phyloP scores from a whole-genome alignment of 768 basidiomycete genomes.

The Pleurotus cornucopiae region DNA sequence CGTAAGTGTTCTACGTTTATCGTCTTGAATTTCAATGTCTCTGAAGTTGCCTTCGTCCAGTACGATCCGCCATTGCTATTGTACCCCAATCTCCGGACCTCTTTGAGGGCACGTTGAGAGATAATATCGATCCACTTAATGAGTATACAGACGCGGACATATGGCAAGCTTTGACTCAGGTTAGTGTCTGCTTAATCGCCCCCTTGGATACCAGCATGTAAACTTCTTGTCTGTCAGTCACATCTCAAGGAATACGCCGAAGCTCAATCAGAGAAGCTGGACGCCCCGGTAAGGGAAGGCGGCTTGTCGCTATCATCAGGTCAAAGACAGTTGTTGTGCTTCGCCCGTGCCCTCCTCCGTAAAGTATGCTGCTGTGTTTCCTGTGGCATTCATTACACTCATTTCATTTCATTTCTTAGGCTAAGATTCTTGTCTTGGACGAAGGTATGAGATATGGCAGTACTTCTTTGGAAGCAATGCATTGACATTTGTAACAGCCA shows the following conservation, averaged over 20 bases:
- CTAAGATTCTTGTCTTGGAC: slow-evolving; percentile 89
- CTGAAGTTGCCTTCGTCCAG: slow-evolving; percentile 26
- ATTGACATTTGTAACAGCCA: slow-evolving; percentile 42
- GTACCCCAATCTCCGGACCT: slow-evolving; percentile 78
- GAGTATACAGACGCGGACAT: slow-evolving; percentile 74
- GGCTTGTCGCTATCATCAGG: slow-evolving; percentile 82
- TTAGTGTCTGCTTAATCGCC: slow-evolving; percentile 12
- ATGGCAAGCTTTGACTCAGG: slow-evolving; percentile 81
- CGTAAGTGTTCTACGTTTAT: slow-evolving; percentile 31
- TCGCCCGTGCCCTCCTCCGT: slow-evolving; percentile 78
- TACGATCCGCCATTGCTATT: slow-evolving; percentile 78
- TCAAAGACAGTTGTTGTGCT: slow-evolving; percentile 85
- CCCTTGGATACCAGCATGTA: neutral
- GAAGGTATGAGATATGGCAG: slow-evolving; percentile 51
- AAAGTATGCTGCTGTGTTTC: slow-evolving; percentile 38
- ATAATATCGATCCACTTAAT: slow-evolving; percentile 88
- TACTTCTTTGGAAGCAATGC: slow-evolving; percentile 4
- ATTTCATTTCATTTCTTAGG: slow-evolving; percentile 28
- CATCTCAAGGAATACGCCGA: slow-evolving; percentile 70
- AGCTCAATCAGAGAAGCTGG: slow-evolving; percentile 59
- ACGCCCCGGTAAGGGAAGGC: slow-evolving; percentile 71
- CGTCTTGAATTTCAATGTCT: neutral
- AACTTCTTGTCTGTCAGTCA: slow-evolving; percentile 32
- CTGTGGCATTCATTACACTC: neutral
- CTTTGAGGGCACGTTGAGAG: slow-evolving; percentile 70